These are phyloP conservation scores for Basidiobolus meristosporus DNA, from an alignment of 371 early-diverging fungal species.

Conservation along the genomic window DNA sequence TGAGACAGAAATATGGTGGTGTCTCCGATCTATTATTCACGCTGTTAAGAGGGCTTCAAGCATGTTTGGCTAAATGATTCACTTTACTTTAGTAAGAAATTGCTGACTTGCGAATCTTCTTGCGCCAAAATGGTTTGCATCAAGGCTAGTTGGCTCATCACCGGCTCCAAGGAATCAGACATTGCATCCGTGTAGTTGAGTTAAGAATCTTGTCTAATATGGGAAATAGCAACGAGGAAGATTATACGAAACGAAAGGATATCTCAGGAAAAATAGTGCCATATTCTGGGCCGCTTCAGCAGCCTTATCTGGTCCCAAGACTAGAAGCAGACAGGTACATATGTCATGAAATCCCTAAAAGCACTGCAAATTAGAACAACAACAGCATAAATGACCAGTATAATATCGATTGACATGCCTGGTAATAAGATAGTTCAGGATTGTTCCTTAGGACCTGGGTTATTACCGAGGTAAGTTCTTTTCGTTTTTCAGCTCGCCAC, in stretches of 20 bases:
- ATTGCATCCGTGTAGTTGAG: slow-evolving; percentile 30
- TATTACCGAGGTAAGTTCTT: slow-evolving; percentile 21
- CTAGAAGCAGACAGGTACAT: slow-evolving; percentile 28
- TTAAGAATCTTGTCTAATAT: neutral
- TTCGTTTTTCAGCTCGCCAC: slow-evolving; percentile 13
- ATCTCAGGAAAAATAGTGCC: slow-evolving; percentile 35
- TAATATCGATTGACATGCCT: slow-evolving; percentile 20
- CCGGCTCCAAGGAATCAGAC: slow-evolving; percentile 27
- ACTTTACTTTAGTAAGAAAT: slow-evolving; percentile 23
- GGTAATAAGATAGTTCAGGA: slow-evolving; percentile 42
- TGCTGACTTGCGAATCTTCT: slow-evolving; percentile 22
- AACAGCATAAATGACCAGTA: neutral
- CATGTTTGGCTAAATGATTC: neutral
- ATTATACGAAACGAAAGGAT: too few relatives aligned
- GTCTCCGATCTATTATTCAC: slow-evolving; percentile 20
- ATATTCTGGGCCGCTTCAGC: slow-evolving; percentile 21
- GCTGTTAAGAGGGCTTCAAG: neutral
- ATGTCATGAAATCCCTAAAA: slow-evolving; percentile 53
- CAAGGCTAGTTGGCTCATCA: slow-evolving; percentile 27
- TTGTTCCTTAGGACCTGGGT: slow-evolving; percentile 23
- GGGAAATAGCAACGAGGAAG: slow-evolving; percentile 4
- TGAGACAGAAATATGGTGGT: slow-evolving; percentile 58
- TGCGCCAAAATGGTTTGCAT: slow-evolving; percentile 23
- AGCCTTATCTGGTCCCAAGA: slow-evolving; percentile 29
- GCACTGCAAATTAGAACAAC: neutral